These are phyloP conservation scores for Flaveria ramosissima DNA, from an alignment of 129 eudicot species.

Conservation along the genomic window DNA sequence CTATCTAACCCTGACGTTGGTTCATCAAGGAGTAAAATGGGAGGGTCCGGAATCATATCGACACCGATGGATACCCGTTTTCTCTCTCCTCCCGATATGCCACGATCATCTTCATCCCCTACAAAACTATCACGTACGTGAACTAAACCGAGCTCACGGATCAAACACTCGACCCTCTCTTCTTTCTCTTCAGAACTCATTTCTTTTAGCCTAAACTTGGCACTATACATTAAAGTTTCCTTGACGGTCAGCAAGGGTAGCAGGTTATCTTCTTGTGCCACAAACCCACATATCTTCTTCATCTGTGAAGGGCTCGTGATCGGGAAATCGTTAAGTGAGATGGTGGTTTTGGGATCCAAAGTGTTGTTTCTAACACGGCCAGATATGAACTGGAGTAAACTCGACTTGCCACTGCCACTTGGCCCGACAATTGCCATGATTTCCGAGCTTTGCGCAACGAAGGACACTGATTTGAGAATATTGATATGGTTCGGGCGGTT, in stretches of 20 bases:
- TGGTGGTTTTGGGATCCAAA: constrained; percentile 59
- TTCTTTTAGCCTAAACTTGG: constrained; percentile 71
- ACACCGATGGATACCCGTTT: constrained; percentile 93
- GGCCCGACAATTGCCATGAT: constrained; percentile 97
- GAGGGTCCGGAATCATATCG: constrained; percentile 89
- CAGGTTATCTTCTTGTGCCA: constrained; percentile 93
- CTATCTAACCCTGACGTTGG: constrained; percentile 97
- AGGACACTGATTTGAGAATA: constrained; percentile 79
- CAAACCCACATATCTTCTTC: constrained; percentile 87
- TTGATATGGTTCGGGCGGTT: constrained; percentile 45
- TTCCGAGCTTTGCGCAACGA: constrained; percentile 69
- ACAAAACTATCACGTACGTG: constrained; percentile 81
- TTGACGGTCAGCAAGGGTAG: constrained; percentile 88
- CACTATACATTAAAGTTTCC: constrained; percentile 86
- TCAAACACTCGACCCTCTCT: constrained; percentile 59
- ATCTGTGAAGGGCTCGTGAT: constrained; percentile 63
- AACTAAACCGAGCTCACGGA: constrained; percentile 77
- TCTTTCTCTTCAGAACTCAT: constrained; percentile 47
- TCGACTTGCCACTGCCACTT: constrained; percentile 98
- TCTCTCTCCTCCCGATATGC: constrained; percentile 93
- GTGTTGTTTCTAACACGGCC: constrained; percentile 62
- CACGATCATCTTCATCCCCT: constrained; percentile 85
- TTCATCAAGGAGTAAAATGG: constrained; percentile 81
- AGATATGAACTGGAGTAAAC: constrained; percentile 67
- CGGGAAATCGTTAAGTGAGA: constrained; percentile 54